Percentiles rank a stretch among this genome's conserved stretches.
Evolutionary conservation across 2,329 filamentous ascomycete species (phyloP).

Genomic region (Amylocarpus encephaloides): DNA sequence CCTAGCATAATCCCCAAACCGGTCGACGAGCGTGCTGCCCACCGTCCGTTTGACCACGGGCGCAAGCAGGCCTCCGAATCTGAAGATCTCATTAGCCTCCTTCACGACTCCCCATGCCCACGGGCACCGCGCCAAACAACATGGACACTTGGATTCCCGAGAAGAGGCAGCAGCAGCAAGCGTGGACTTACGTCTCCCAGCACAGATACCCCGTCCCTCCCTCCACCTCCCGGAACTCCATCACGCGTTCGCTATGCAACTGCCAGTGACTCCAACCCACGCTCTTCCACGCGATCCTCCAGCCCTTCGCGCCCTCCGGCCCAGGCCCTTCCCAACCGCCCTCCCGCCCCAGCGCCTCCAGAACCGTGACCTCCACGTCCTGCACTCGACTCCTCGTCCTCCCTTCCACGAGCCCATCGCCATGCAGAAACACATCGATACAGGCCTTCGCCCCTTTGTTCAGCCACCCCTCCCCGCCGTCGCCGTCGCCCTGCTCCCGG

Average conservation of each 20-base stretch:
- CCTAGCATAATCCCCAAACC: constrained; percentile 35
- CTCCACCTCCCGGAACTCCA: constrained; percentile 39
- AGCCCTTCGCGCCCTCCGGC: constrained; percentile 28
- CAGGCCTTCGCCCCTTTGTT: constrained; percentile 9
- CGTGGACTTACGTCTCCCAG: constrained; percentile 36
- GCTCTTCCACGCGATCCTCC: constrained; percentile 37
- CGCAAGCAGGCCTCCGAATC: constrained; percentile 36
- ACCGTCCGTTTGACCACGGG: constrained; percentile 32
- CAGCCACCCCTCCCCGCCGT: constrained; percentile 15
- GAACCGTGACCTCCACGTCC: constrained; percentile 11
- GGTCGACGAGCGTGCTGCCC: constrained; percentile 30
- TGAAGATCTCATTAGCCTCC: neutral
- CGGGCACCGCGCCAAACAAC: too few species aligned
- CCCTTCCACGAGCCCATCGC: constrained; percentile 14
- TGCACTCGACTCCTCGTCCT: constrained; percentile 13
- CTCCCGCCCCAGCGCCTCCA: constrained; percentile 7
- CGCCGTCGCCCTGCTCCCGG: constrained; percentile 40
- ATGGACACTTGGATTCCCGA: too few species aligned
- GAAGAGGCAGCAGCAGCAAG: neutral
- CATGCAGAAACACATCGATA: constrained; percentile 22
- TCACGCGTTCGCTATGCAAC: constrained; percentile 36
- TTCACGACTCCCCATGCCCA: neutral
- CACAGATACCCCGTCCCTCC: constrained; percentile 36
- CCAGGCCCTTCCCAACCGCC: neutral
- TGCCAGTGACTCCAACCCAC: constrained; percentile 30